These are phyloP conservation scores for Globisporangium rhizosaccharum DNA, from an alignment of 352 stramenopile species.

Conservation along the genomic window DNA sequence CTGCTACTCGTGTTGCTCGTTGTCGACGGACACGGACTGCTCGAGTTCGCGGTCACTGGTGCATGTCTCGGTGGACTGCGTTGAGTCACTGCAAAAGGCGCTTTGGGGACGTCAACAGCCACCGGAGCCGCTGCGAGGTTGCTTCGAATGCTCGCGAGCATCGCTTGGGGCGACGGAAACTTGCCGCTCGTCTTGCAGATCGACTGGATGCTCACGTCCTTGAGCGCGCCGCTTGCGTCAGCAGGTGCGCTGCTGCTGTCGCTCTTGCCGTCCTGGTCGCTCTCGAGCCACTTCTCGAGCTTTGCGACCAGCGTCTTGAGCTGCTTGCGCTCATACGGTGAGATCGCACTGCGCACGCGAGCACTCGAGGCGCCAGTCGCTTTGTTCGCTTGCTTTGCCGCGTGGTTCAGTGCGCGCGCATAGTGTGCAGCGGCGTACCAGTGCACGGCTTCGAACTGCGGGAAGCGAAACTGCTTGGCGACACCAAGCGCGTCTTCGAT, in stretches of 20 bases:
- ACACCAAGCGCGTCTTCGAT: constrained; percentile 25
- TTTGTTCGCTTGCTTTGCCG: constrained; percentile 3
- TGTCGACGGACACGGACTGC: constrained; percentile 32
- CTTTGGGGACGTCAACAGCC: not conserved
- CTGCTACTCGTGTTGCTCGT: constrained; percentile 30
- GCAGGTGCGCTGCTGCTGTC: constrained; percentile 1
- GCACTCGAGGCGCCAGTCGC: not conserved
- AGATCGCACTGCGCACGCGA: constrained; percentile 5
- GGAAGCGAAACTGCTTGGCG: constrained; percentile 26
- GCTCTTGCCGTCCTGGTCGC: not conserved
- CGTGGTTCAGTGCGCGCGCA: constrained; percentile 14
- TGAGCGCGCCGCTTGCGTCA: constrained; percentile 5
- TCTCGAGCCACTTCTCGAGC: constrained; percentile 19
- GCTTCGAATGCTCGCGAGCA: constrained; percentile 10
- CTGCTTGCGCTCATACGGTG: constrained; percentile 19
- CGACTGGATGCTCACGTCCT: constrained; percentile 13
- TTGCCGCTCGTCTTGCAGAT: constrained; percentile 13
- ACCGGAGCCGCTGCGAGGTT: not conserved
- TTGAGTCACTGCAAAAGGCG: too few species aligned
- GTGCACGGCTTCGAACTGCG: constrained; percentile 25
- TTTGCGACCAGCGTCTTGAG: constrained; percentile 16
- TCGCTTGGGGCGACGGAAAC: constrained; percentile 4
- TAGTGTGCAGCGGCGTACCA: constrained; percentile 36
- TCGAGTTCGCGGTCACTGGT: not conserved
- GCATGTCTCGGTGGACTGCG: not conserved